Evolutionary conservation across 2,329 filamentous ascomycete species (phyloP).

Genomic region (Didymella keratinophila): DNA sequence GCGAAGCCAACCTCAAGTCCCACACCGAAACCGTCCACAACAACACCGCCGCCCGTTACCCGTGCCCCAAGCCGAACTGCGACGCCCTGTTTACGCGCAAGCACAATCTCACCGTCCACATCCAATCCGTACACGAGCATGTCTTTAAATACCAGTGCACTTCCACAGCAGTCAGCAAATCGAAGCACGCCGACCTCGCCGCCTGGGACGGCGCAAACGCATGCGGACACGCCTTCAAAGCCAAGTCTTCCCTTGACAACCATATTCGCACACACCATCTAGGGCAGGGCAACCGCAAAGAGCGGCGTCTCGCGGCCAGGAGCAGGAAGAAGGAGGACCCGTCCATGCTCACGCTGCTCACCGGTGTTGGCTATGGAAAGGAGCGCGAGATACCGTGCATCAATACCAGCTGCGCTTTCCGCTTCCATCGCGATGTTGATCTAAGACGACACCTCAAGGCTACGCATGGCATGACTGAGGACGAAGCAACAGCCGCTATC

Average conservation of each 20-base stretch:
- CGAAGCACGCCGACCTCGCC: conserved; percentile 61
- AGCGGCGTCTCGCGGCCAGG: conserved; percentile 47
- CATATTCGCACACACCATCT: conserved; percentile 86
- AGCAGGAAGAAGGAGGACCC: conserved; percentile 44
- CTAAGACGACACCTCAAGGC: conserved; percentile 62
- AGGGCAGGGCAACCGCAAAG: conserved; percentile 58
- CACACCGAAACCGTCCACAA: conserved; percentile 80
- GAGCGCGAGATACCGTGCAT: conserved; percentile 62
- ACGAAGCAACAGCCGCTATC: conserved; percentile 50
- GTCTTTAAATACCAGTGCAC: conserved; percentile 79
- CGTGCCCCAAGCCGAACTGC: conserved; percentile 74
- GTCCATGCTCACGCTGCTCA: conserved; percentile 57
- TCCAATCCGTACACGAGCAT: conserved; percentile 79
- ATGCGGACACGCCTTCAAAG: conserved; percentile 78
- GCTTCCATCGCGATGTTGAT: conserved; percentile 66
- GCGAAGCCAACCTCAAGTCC: conserved; percentile 59
- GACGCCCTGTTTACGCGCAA: conserved; percentile 79
- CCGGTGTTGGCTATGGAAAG: conserved; percentile 63
- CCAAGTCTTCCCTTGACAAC: conserved; percentile 80
- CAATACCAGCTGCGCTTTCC: conserved; percentile 58
- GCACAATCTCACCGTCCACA: conserved; percentile 83
- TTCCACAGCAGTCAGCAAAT: conserved; percentile 68
- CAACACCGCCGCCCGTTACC: conserved; percentile 59
- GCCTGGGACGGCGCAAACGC: conserved; percentile 72
- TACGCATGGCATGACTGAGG: conserved; percentile 51